Base-by-base conservation (phyloP, 2,329 filamentous ascomycete species). In the Cercospora sp. region DNA sequence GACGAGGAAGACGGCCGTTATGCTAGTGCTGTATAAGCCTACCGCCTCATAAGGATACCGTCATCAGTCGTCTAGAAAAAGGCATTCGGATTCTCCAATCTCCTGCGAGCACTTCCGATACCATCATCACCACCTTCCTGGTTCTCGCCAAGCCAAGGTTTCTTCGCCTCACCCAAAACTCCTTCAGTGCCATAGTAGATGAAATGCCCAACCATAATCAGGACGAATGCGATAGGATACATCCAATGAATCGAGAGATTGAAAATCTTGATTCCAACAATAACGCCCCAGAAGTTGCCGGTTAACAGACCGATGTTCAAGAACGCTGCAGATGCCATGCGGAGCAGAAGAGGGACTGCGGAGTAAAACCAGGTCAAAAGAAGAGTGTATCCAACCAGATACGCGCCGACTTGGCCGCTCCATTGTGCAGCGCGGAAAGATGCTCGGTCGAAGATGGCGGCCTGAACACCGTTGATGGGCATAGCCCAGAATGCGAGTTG, bases 301-400 rank as follows among this genome's bases (percentile, higher is more conserved):
- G 95, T 98, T 68, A 99, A 84, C 72, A 99, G 84, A 7, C 91
- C 94, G 76, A 98, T 97, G 80, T 99, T 97, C 84, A 97, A 96
- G 82, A 99, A 97, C 20, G 94, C 94, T 2, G 95, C 95, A 16
- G 88, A 91, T 30, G 91, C 91, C 83, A 98, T 91, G 72, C 95
- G 92, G 81, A 98, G 90, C 71, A 99, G 86, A 64, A 98, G 82
- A 0, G 95, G 95, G 0, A 91, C 93, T 3, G 95, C 84, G 7
- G 89, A 89, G 84, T 99, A 99, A 82, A 99, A 99, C 68, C 95
- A 82, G 64, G 86, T 84, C 23, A 99, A 85, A 68, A 90, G 89
- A 18, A 97, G 80, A 0, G 95, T 98, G 81, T 94, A 99, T 0
- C 94, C 95, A n/a, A 90, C 85, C 42, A 98, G 83, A 79, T 96